A percentile compares a stretch with the other conserved stretches of the same genome.
These are phyloP conservation scores for Letharia columbiana DNA, from an alignment of 495 filamentous ascomycete genomes.

Conservation along the genomic window DNA sequence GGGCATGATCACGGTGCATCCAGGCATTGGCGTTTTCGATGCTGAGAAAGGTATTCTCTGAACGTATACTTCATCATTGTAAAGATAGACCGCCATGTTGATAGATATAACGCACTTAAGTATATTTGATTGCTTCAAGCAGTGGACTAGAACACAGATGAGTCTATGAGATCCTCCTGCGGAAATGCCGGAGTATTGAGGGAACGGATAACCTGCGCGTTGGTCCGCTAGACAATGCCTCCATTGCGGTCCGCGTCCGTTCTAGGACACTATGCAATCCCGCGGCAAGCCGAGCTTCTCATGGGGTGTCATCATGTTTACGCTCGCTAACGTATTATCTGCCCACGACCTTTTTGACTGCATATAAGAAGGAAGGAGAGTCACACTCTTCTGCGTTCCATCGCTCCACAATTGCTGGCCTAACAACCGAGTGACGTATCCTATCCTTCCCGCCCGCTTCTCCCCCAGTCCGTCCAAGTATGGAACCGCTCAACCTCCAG, in stretches of 20 bases:
- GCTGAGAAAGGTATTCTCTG: not conserved
- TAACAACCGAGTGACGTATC: not conserved
- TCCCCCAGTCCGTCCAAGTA: not conserved
- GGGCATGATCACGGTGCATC: slow-evolving; percentile 3
- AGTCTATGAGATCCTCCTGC: not conserved
- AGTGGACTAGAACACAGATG: not conserved
- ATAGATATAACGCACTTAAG: not conserved
- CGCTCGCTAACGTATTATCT: not conserved
- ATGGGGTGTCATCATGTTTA: not conserved
- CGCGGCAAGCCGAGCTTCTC: not conserved
- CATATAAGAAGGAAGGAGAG: not conserved
- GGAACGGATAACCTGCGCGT: no score
- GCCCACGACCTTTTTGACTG: not conserved
- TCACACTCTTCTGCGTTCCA: not conserved
- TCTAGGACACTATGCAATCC: not conserved
- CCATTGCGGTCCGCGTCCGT: no score
- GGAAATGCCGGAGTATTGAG: no score
- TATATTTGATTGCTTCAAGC: not conserved
- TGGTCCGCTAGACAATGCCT: no score
- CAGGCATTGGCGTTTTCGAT: not conserved
- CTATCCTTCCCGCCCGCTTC: not conserved
- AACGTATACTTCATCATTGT: not conserved
- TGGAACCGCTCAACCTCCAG: slow-evolving; percentile 12
- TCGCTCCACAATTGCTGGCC: not conserved
- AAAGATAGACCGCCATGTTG: not conserved